Evolutionary conservation across 495 filamentous ascomycete species (phyloP).

Genomic region (Trichoderma erinaceum): DNA sequence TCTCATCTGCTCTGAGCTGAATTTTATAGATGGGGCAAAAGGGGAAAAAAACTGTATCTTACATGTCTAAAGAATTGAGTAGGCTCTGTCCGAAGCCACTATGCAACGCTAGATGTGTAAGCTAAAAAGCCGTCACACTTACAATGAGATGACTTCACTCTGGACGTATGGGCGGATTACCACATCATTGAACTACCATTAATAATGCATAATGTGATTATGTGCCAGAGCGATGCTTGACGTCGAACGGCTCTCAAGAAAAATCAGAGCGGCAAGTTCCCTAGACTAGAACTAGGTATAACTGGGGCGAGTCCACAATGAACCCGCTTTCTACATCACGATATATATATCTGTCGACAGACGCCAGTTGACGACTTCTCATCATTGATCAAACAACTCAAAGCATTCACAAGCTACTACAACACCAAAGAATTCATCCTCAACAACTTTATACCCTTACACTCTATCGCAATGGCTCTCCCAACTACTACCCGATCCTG

Average conservation of each 20-base stretch:
- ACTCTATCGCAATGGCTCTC: neutral
- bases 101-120: neutral
- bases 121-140: too few species aligned
- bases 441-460: neutral
- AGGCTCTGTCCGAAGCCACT: too few species aligned
- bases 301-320: neutral
- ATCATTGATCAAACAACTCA: neutral
- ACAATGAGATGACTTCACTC: neutral
- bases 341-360: neutral
- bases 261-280: too few species aligned
- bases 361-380: neutral
- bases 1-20: neutral
- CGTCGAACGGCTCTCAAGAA: too few species aligned
- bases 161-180: neutral
- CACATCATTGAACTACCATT: neutral
- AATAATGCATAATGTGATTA: neutral
- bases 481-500: conserved; percentile 9
- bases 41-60: too few species aligned
- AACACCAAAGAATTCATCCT: neutral
- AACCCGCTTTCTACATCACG: neutral
- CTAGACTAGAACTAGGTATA: neutral
- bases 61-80: neutral
- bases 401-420: neutral
- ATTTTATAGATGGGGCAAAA: too few species aligned
- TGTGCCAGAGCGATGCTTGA: too few species aligned